Evolutionary conservation across 2,329 filamentous ascomycete genomes (phyloP).

Genomic region (Pyrenophora seminiperda): DNA sequence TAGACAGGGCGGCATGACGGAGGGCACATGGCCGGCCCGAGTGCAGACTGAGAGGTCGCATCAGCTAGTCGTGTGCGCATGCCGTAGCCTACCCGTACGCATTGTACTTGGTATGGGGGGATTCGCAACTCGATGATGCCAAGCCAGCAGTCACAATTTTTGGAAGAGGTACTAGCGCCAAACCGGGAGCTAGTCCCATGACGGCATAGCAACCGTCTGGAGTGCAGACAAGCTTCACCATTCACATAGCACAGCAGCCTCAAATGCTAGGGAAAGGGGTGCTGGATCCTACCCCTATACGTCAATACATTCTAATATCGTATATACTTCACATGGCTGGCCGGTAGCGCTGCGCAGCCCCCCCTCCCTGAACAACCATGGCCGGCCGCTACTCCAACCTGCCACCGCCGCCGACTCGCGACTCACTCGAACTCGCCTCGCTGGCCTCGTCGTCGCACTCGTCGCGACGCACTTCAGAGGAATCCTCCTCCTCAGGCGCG

Average conservation of each 20-base stretch:
- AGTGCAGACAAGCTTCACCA: constrained; percentile 25
- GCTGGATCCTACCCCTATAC: constrained; percentile 20
- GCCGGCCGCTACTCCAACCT: constrained; percentile 47
- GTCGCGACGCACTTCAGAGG: constrained; percentile 68
- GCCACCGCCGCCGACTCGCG: constrained; percentile 63
- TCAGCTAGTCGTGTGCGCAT: constrained; percentile 31
- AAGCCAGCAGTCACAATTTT: constrained; percentile 13
- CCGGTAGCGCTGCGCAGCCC: constrained; percentile 21
- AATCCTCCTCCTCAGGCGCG: constrained; percentile 79
- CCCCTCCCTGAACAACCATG: constrained; percentile 35
- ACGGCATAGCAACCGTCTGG: constrained; percentile 22
- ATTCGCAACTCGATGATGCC: constrained; percentile 9
- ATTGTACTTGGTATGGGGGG: background rate
- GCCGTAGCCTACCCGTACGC: constrained; percentile 6
- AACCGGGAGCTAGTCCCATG: constrained; percentile 29
- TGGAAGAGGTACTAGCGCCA: constrained; percentile 16
- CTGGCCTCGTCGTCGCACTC: constrained; percentile 81
- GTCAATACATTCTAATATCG: background rate
- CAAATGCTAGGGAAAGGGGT: constrained; percentile 16
- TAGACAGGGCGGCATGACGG: constrained; percentile 12
- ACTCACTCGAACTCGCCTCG: constrained; percentile 95
- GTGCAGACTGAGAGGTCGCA: constrained; percentile 36
- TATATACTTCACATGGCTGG: constrained; percentile 33
- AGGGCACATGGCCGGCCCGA: constrained; percentile 33
- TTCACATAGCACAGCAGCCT: constrained; percentile 19